phyloP scores from a whole-genome alignment of 768 basidiomycete species.

The Chalciporus piperatus region DNA sequence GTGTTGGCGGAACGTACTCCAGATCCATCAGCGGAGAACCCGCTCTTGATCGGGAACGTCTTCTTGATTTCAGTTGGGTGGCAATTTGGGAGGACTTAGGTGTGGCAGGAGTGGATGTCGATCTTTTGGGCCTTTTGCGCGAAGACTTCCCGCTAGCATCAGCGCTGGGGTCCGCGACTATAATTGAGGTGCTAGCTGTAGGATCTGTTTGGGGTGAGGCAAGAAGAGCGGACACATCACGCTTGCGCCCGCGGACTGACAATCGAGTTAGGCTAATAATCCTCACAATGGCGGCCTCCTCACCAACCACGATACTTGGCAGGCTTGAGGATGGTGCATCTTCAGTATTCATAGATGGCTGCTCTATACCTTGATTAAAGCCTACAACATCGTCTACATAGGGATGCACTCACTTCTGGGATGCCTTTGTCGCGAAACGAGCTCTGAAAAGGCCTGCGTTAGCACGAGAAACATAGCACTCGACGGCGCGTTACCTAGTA shows the following conservation, averaged over 20 bases:
- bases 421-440: constrained; percentile 11
- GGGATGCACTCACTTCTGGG: constrained; percentile 10
- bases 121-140: constrained; percentile 21
- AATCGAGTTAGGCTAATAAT: constrained; percentile 1
- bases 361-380: constrained; percentile 7
- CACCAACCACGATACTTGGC: constrained; percentile 10
- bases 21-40: constrained; percentile 12
- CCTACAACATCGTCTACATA: not conserved
- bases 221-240: constrained; percentile 1
- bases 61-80: constrained; percentile 6
- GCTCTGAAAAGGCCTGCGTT: constrained; percentile 13
- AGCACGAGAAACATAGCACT: constrained; percentile 1
- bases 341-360: constrained; percentile 6
- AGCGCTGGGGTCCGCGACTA: not conserved
- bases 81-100: constrained; percentile 9
- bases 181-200: not conserved
- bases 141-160: constrained; percentile 7
- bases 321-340: constrained; percentile 5
- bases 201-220: not conserved
- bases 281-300: constrained; percentile 1
- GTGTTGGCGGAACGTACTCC: constrained; percentile 6
- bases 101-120: constrained; percentile 18
- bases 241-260: constrained; percentile 21
- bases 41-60: constrained; percentile 17
- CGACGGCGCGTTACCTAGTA: constrained; percentile 11